A percentile compares a stretch with the other conserved stretches of the same genome.
Evolutionary conservation across 176 grass and related monocot species (phyloP).

Genomic region (Oryza glaberrima): DNA sequence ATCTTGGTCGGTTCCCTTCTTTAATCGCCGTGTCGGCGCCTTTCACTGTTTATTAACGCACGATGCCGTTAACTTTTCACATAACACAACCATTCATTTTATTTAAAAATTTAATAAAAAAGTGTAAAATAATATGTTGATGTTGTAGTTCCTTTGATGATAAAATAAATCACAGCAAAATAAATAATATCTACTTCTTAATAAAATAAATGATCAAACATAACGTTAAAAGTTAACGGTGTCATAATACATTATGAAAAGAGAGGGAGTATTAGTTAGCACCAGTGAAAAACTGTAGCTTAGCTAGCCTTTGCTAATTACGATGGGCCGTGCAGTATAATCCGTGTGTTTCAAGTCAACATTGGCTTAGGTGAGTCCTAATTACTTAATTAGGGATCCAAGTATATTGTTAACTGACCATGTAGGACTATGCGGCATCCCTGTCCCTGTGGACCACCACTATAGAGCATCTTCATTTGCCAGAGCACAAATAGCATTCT

Average conservation of each 20-base stretch:
- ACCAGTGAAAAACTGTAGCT: too few relatives aligned
- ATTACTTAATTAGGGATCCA: not conserved
- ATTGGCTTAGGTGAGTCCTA: not conserved
- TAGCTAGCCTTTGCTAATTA: not conserved
- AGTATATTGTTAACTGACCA: not conserved
- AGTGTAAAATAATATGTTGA: too few relatives aligned
- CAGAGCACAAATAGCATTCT: not conserved
- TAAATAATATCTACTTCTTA: too few relatives aligned
- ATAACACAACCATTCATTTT: too few relatives aligned
- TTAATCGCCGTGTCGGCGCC: slow-evolving; percentile 33
- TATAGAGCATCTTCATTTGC: not conserved
- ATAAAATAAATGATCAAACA: too few relatives aligned
- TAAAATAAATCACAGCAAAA: too few relatives aligned
- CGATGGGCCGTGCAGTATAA: not conserved
- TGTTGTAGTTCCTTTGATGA: too few relatives aligned
- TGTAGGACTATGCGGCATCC: not conserved
- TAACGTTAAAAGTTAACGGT: too few relatives aligned
- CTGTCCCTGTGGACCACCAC: not conserved
- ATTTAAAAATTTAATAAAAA: too few relatives aligned
- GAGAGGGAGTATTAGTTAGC: too few relatives aligned
- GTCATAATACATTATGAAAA: too few relatives aligned
- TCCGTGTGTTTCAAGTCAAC: not conserved
- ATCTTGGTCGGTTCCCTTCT: slow-evolving; percentile 55
- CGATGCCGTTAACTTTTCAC: too few relatives aligned
- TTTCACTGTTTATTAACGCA: not conserved